These are phyloP conservation scores for Royoungia palumana DNA, from an alignment of 768 basidiomycete species.

Conservation along the genomic window DNA sequence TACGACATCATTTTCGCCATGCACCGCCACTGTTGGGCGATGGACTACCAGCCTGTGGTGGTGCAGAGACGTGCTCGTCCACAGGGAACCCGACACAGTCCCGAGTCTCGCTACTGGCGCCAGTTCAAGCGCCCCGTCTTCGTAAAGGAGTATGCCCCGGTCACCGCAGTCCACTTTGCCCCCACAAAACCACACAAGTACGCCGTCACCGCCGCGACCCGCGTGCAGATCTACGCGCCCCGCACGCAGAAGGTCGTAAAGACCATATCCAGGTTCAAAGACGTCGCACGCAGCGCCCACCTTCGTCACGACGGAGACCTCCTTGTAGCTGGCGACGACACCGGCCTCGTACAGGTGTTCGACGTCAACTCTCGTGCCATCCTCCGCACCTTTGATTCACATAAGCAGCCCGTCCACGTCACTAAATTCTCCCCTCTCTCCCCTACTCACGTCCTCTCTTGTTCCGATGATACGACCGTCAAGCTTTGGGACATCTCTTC, in stretches of 20 bases:
- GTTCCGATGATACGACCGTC: slow-evolving; percentile 94
- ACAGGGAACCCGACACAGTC: slow-evolving; percentile 54
- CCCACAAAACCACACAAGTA: slow-evolving; percentile 86
- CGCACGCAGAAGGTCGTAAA: slow-evolving; percentile 95
- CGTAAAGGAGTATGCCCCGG: slow-evolving; percentile 94
- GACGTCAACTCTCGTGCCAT: slow-evolving; percentile 93
- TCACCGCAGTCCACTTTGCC: slow-evolving; percentile 92
- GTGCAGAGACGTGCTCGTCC: slow-evolving; percentile 58
- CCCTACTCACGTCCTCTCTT: slow-evolving; percentile 85
- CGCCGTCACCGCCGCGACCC: slow-evolving; percentile 91
- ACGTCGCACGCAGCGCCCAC: slow-evolving; percentile 84
- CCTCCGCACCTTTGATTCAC: slow-evolving; percentile 85
- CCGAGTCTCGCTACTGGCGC: slow-evolving; percentile 84
- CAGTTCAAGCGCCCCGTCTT: slow-evolving; percentile 89
- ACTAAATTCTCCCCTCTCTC: slow-evolving; percentile 83
- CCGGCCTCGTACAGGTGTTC: slow-evolving; percentile 86
- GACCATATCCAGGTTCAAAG: slow-evolving; percentile 96
- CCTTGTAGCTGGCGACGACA: slow-evolving; percentile 92
- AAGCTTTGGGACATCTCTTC: slow-evolving; percentile 95
- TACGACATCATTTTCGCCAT: background rate
- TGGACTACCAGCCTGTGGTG: slow-evolving; percentile 82
- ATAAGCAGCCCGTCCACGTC: slow-evolving; percentile 96
- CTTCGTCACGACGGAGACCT: slow-evolving; percentile 94
- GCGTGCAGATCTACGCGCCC: slow-evolving; percentile 94
- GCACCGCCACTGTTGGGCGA: slow-evolving; percentile 21